Base-by-base conservation (phyloP, 176 grass and related monocot genomes). In the Oryza meyeriana region DNA sequence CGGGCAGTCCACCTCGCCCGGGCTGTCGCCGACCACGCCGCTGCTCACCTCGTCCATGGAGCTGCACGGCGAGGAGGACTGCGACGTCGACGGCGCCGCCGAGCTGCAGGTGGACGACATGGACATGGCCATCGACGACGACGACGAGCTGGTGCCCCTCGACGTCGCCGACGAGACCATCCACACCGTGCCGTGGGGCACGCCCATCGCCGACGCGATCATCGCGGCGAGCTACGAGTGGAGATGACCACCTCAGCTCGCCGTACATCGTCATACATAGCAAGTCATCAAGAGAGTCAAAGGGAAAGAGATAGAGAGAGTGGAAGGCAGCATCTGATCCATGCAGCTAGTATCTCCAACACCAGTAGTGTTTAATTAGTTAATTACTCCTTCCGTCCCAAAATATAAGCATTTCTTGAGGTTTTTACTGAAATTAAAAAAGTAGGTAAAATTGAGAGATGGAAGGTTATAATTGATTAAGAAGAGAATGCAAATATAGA, bases 321-420 rank as follows among this genome's bases (percentile, higher is more conserved):
- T 79, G 77, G 45, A 80, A 75, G 35, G 81, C 20, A 84, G 90
- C 77, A 93, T 89, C 87, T 50, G 55, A 81, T 93, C 79, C 86
- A 18, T 81, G 66, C 73, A 36, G 69, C 69, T 30, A 41, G 31
- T 33, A 55, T 40, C 33, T 29, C 33, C 48, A 31, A 34, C 40
- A 36, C 33, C 76, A 42, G 62, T 38, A 31, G 26, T 28, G 11
- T 34, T 73, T 12, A 31, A 55, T 55, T 55, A 55, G 20, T 20
- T 52, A 8, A 52, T 52, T n/a, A n/a, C n/a, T n/a, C n/a, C n/a
- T n/a, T n/a, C n/a, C n/a, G n/a, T n/a, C n/a, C n/a, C n/a, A n/a
- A n/a, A n/a, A n/a, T n/a, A n/a, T n/a, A n/a, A n/a, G n/a, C n/a
- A n/a, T n/a, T n/a, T n/a, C n/a, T n/a, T n/a, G n/a, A n/a, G n/a